Percentiles rank a stretch among this genome's conserved stretches.
These are phyloP conservation scores for Canavalia gladiata DNA, from an alignment of 306 rosid species.

Conservation along the genomic window DNA sequence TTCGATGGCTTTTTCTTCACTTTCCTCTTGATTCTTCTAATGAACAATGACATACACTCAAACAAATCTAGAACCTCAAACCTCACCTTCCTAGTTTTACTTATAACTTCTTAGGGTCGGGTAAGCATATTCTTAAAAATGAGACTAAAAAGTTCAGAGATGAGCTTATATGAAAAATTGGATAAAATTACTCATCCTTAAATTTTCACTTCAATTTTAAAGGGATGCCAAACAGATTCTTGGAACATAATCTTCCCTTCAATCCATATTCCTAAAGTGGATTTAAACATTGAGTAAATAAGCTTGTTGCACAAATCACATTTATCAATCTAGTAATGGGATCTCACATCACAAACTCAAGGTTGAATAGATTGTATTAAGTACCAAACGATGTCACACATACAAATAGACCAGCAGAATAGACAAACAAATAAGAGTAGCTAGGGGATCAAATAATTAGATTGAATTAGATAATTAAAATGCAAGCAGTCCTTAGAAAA, in stretches of 20 bases:
- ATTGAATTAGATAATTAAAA: conserved; percentile 2
- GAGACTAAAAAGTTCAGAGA: background rate
- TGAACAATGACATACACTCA: background rate
- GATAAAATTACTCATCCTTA: background rate
- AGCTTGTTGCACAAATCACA: conserved; percentile 10
- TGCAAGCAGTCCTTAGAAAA: background rate
- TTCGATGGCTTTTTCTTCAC: background rate
- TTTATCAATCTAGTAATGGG: conserved; percentile 14
- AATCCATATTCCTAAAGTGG: conserved; percentile 1
- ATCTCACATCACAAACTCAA: conserved; percentile 30
- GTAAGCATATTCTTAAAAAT: conserved; percentile 2
- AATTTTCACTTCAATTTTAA: background rate
- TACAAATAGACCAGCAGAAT: conserved; percentile 31
- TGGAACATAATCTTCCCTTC: conserved; percentile 8
- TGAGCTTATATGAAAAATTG: conserved; percentile 21
- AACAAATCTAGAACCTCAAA: conserved; percentile 31
- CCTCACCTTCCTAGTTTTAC: background rate
- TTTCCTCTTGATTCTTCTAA: conserved; percentile 3
- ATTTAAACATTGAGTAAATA: background rate
- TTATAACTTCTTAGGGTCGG: background rate
- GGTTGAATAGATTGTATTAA: background rate
- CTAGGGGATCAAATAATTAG: background rate
- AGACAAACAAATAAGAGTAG: conserved; percentile 2
- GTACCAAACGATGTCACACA: conserved; percentile 25
- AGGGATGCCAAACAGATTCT: conserved; percentile 15